Percentiles rank a stretch among this genome's conserved stretches.
Conservation (phyloP, 768 basidiomycete species). For the Megacollybia marginata region DNA sequence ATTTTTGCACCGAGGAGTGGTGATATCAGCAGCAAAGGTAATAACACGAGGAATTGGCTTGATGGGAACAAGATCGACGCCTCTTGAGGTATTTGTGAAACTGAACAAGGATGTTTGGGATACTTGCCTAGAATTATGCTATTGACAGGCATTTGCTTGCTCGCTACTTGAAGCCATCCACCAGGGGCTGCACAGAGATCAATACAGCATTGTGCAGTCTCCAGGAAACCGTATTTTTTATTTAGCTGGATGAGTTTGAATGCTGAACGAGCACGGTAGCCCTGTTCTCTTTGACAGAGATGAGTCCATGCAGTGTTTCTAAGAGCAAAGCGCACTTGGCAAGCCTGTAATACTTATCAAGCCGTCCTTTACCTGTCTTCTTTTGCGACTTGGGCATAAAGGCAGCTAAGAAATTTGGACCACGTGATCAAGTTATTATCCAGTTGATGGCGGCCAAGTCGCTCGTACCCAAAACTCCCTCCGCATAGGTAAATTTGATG, state of each 20-base stretch:
- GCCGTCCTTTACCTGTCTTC: conserved; percentile 92
- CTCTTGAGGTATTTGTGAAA: conserved; percentile 30
- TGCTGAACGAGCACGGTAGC: conserved; percentile 97
- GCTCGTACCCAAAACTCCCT: too few relatives aligned
- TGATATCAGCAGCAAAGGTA: conserved; percentile 93
- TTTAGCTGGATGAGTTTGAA: conserved; percentile 99
- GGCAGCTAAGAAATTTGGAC: too few relatives aligned
- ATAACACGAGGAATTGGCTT: conserved; percentile 90
- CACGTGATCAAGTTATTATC: too few relatives aligned
- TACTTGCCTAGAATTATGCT: conserved; percentile 82
- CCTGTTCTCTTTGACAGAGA: conserved; percentile 74
- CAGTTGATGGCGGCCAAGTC: too few relatives aligned
- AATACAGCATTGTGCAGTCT: conserved; percentile 85
- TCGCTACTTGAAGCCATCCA: conserved; percentile 98
- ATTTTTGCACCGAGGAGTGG: conserved; percentile 83
- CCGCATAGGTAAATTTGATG: too few relatives aligned
- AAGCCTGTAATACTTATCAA: conserved; percentile 97
- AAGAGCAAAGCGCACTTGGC: conserved; percentile 55
- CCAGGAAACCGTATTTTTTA: conserved; percentile 93
- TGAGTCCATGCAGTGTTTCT: conserved; percentile 1
- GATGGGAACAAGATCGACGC: conserved; percentile 94
- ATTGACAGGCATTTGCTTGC: conserved; percentile 93
- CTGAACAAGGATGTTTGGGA: background rate
- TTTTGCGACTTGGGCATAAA: conserved; percentile 78
- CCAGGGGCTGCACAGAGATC: conserved; percentile 99